Conservation (phyloP, 495 filamentous ascomycete genomes). For the Jackrogersella minutella region DNA sequence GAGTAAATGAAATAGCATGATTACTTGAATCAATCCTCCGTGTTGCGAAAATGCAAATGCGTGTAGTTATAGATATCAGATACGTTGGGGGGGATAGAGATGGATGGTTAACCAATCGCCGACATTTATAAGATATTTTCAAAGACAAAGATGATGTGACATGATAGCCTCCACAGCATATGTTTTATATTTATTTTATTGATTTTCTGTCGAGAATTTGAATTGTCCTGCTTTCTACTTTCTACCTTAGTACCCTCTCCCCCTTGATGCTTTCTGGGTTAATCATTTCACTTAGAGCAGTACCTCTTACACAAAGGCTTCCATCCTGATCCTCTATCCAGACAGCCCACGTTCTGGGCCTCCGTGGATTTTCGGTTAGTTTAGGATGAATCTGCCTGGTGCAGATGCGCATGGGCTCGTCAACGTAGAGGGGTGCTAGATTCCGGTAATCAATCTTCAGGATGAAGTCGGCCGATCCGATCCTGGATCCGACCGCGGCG, state of each 20-base stretch:
- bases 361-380: background rate
- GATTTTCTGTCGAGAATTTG: no score
- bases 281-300: slow-evolving; percentile 25
- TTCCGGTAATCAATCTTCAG: slow-evolving; percentile 76
- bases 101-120: background rate
- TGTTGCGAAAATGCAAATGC: background rate
- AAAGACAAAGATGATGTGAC: no score
- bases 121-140: background rate
- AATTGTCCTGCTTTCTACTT: no score
- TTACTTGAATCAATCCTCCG: slow-evolving; percentile 8
- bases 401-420: slow-evolving; percentile 70
- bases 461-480: slow-evolving; percentile 43
- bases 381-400: slow-evolving; percentile 26
- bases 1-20: slow-evolving; percentile 30
- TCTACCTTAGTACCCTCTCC: no score
- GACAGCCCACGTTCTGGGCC: slow-evolving; percentile 59
- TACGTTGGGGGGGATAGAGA: slow-evolving; percentile 15
- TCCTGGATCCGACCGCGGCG: slow-evolving; percentile 62
- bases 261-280: no score
- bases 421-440: slow-evolving; percentile 79
- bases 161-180: background rate
- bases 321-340: slow-evolving; percentile 71
- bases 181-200: no score
- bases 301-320: slow-evolving; percentile 68
- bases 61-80: slow-evolving; percentile 24